Evolutionary conservation across 148 eudicot genomes (phyloP), one percentile per base, ranked within the genome.

Genomic region (Chenopodium suecicum): DNA sequence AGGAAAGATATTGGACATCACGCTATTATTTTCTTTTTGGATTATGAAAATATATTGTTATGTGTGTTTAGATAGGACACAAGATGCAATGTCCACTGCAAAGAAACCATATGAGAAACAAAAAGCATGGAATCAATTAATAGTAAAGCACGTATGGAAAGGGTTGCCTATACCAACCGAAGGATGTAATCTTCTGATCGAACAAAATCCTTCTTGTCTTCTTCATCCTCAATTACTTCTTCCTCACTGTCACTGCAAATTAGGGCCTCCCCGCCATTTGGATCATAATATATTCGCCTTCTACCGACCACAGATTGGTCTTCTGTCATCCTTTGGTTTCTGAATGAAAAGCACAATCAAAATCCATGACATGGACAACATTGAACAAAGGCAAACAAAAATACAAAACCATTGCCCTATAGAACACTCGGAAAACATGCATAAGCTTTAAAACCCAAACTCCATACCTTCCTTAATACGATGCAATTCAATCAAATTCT

Each of bases 241-340:
- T 96, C 99, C 86, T 96, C 99, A 77, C 99, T 96, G 74, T 96
- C 99, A 85, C 99, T 96, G 80, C 93, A 90, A 76, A 96, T 92
- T 70, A 96, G 86, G 81, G 99, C 97, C 84, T 96, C 99, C 47
- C 99, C 99, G 13, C 98, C 99, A 86, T 77, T 90, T 86, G 87
- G 98, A 83, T 96, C 99, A 84, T 96, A 96, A 83, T 96, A 96
- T 66, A 96, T 96, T 86, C 99, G 91, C 88, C 98, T 90, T 78
- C 99, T 88, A 77, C 99, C 99, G 14, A 96, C 91, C 52, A 96
- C 99, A 65, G 99, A 96, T 77, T 96, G 99, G 79, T 96, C 99
- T 81, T 94, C 99, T 3, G 97, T 84, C 99, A 96, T 96, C 87
- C 99, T 94, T 81, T 91, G 99, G 79, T 96, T 96, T 88, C 99